Base-by-base conservation (phyloP, 176 grass and related monocot species). In the Dactylis glomerata region DNA sequence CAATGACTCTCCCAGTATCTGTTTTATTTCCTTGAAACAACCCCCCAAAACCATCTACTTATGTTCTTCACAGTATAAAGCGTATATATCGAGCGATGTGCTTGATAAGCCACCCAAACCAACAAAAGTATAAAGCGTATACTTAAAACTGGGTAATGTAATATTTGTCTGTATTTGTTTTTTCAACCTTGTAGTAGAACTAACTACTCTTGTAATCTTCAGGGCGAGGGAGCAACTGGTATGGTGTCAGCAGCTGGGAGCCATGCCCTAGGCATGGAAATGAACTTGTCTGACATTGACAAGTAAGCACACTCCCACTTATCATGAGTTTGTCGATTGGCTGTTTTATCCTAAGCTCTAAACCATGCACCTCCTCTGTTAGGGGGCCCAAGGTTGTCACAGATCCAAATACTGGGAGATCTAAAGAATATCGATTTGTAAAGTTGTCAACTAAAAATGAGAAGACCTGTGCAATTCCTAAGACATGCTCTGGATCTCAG, bases 331-430 rank as follows among this genome's bases (percentile, higher is more conserved):
- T 10, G 50, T 80, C 10, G 13, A 11, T 10, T 8, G 13, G 22
- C 30, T 73, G 6, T 67, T 56, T 37, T 83, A 65, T 73, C 73
- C 14, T 44, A 19, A 61, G 10, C 42, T 77, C 57, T 94, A 80
- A 87, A 15, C 57, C 16, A 78, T 62, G 56, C 61, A 75, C n/a
- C 26, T 81, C 1, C 26, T 81, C 2, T 77, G 88, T 97, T 37
- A 94, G 91, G 91, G 95, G 92, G 68, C 92, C 92, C 52, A 97
- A 97, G 86, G 92, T 97, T 88, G 95, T 97, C 50, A 97, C 93
- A 3, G 88, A 97, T 92, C 90, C 88, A 81, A 92, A 84, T 81
- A 97, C 92, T 46, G 95, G 90, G 46, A 86, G 95, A 80, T 93
- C 95, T 44, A 93, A 97, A 89, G 95, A 92, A 58, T 97, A 97